Evolutionary conservation across 768 basidiomycete species (phyloP), one percentile per base, ranked within the genome.

Genomic region (Boletus subparvulus): DNA sequence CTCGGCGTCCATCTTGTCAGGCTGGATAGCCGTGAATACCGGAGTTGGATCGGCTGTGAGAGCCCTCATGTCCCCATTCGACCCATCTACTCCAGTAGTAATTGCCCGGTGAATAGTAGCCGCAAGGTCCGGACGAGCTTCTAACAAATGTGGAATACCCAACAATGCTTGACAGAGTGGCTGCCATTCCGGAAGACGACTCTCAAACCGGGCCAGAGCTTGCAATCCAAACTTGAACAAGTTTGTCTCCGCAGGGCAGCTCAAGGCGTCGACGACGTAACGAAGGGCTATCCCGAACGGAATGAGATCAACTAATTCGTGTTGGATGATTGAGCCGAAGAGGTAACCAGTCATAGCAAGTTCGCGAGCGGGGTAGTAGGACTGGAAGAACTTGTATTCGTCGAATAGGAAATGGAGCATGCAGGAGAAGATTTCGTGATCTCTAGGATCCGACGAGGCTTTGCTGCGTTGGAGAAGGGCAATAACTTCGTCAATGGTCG

Each of bases 381-480:
- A 89, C 69, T 96, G 93, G 84, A 98, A 97, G 80, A 98, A 99
- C 68, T 94, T 95, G 85, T 97, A 97, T 76, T 99, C 97, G 83
- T 98, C 97, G 75, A 99, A 98, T 43, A 99, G 84, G 80, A 97
- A 96, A 77, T 98, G 95, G 49, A 99, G 87, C 87, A 97, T 97
- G 83, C 94, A 98, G n/a, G 94, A 97, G 69, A 98, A 98, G 59
- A 97, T 85, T 74, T 98, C 94, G 70, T 96, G 93, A 64, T 98
- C 94, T 54, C 87, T 85, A 44, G 87, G 75, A 63, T 88, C 91
- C 33, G 83, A 80, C 32, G 94, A 95, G 48, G 82, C 83, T 69
- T 95, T 94, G 77, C 87, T 84, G 52, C 86, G 83, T 73, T 92
- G 89, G 28, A 99, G 85, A 75, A 94, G 86, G 28, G 82, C 75